A percentile compares a stretch with the other conserved stretches of the same genome.
phyloP scores from a whole-genome alignment of 805 yeast genomes.

The fission yeast (Schizosaccharomyces pombe) region ASM294v3 CU329670.1:47001-47500 shows the following conservation, averaged over 20 bases:
- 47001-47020: neutral
- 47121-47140: conserved; percentile 44
- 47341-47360: conserved; percentile 33
- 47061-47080: conserved; percentile 9
- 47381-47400: conserved; percentile 37
- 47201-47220: conserved; percentile 61
- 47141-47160: conserved; percentile 31
- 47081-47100: conserved; percentile 30
- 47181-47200: conserved; percentile 45
- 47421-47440: conserved; percentile 54
- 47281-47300: conserved; percentile 23
- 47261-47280: conserved; percentile 27
- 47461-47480: conserved; percentile 24
- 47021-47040: neutral
- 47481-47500: conserved; percentile 21
- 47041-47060: too few species aligned
- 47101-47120: conserved; percentile 52
- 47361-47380: conserved; percentile 43
- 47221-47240: conserved; percentile 50
- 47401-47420: conserved; percentile 55
- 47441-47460: conserved; percentile 40
- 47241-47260: conserved; percentile 40
- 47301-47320: conserved; percentile 56
- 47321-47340: conserved; percentile 33
- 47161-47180: conserved; percentile 38